Base-by-base conservation (phyloP, 306 rosid genomes). In the Adenanthera pavonina region DNA sequence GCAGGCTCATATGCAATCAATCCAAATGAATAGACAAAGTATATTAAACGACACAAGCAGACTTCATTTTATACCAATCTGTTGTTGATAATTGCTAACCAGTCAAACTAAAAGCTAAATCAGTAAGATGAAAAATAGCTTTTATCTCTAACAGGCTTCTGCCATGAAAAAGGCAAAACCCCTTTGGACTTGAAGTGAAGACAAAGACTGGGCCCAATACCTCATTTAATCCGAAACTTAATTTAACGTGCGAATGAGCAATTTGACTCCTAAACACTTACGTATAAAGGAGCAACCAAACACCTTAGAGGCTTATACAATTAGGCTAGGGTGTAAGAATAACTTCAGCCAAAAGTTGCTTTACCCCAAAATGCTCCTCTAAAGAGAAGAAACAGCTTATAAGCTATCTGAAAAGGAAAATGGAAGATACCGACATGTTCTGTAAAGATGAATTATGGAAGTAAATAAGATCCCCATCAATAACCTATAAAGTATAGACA, bases 401-500 rank as follows among this genome's bases (percentile, higher is more conserved):
- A 25, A 19, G 62, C 20, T 52, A 52, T 15, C 62, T 56, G 62
- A 56, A 56, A 12, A 56, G 25, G 12, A 56, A 19, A 56, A 56
- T 19, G 33, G 34, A 56, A 51, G 56, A 56, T 34, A 2, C 30
- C 2, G 17, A 30, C 30, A 16, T 54, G 60, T 6, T 16, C 54
- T 53, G 65, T 44, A 25, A 62, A 49, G 62, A 41, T 5, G 14
- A 6, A 43, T 4, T 9, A 60, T 33, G 59, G 30, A 82, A 30
- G 30, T 60, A 64, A 69, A 30, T 82, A 36, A n/a, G 72, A 52
- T 60, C 76, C 80, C 80, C 79, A 49, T 14, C 51, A 8, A 46
- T 44, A 46, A 79, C 74, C 76, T 75, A 79, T 64, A 76, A 79
- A 76, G 74, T 82, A 82, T 60, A 62, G 59, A 86, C 78, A 79